Base-by-base conservation (phyloP, 2,329 filamentous ascomycete species). In the Botrytis hyacinthi region DNA sequence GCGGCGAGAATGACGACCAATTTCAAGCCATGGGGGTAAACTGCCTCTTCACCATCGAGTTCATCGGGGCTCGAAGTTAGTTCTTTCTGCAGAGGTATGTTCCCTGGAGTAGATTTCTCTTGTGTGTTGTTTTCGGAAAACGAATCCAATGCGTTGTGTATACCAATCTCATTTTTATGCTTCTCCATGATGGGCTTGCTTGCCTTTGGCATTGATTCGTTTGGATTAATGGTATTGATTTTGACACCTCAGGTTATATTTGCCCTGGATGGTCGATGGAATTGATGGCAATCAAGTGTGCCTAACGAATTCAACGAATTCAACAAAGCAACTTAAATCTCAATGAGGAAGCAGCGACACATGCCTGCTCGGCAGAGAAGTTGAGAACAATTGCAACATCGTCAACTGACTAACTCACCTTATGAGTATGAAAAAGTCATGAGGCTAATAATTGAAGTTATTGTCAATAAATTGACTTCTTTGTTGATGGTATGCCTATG, bases 1-100 rank as follows among this genome's bases (percentile, higher is more conserved):
- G 79, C 79, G 12, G 79, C 61, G 8, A 76, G 75, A 32, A 80
- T 80, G 10, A 80, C 71, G 35, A 61, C 73, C 57, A 81, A 66
- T 40, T 77, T 79, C 10, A 78, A 44, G 26, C 79, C 79, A 44
- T 71, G 67, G 18, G 72, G 72, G 37, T 73, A 71, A 29, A 54
- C 32, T 57, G 72, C 26, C 32, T 73, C 71, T 73, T 73, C 71
- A 18, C 35, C 65, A 62, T 73, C 71, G 42, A 60, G 18, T 12
- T 42, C 63, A 16, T 59, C 9, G 22, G 63, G 63, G 8, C 16
- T 54, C n/a, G 42, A 57, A 20, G 9, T 57, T 40, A 40, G 6
- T 57, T 40, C 70, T 66, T 71, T 32, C 40, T 66, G 70, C 7
- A 68, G 65, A 57, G 65, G 16, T 57, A 22, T 18, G 35, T 57